Percentiles rank a stretch among this genome's conserved stretches.
Conservation (phyloP, 805 yeast species). For the Schwanniomyces vanrijiae region DNA sequence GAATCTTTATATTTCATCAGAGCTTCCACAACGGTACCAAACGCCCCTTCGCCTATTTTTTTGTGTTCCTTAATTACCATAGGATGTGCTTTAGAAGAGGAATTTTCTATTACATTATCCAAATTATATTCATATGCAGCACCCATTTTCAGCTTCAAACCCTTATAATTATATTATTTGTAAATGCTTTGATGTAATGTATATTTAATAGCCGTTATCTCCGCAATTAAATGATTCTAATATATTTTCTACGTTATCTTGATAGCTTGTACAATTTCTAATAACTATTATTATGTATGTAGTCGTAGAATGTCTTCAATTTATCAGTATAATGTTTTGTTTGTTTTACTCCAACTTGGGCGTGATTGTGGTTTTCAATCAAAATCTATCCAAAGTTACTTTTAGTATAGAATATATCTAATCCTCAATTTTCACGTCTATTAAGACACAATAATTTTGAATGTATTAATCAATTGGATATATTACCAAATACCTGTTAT, state of each 20-base stretch:
- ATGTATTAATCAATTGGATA: background rate
- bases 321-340: background rate
- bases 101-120: conserved; percentile 57
- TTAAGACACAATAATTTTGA: background rate
- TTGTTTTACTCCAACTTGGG: background rate
- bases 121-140: conserved; percentile 31
- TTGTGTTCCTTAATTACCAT: conserved; percentile 74
- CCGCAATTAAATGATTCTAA: no score
- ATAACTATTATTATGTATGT: no score
- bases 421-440: background rate
- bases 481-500: background rate
- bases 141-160: background rate
- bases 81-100: conserved; percentile 49
- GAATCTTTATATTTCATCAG: conserved; percentile 34
- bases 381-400: background rate
- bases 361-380: background rate
- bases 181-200: background rate
- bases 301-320: background rate
- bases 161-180: background rate
- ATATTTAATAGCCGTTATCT: no score
- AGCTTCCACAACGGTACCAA: conserved; percentile 83
- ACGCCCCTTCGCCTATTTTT: conserved; percentile 83
- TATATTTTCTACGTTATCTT: no score
- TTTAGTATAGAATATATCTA: background rate
- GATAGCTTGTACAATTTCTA: no score